These are phyloP conservation scores for Phaffia rhodozyma DNA, from an alignment of 1,284 basidiomycete genomes.

Conservation along the genomic window DNA sequence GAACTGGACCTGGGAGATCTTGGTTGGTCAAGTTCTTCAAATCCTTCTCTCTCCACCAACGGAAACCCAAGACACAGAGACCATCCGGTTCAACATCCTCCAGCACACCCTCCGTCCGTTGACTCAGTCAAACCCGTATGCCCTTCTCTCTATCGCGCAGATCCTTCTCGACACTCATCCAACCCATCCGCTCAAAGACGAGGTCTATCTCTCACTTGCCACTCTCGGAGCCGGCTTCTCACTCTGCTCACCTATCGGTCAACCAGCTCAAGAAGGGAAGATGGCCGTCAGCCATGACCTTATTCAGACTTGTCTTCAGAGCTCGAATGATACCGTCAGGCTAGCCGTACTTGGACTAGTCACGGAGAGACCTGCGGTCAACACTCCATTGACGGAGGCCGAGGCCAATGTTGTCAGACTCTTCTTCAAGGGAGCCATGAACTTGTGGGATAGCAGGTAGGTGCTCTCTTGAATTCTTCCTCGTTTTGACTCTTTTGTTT, in stretches of 20 bases:
- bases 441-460: slow-evolving; percentile 12
- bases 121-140: not conserved
- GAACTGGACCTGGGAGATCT: not conserved
- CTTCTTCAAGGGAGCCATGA: slow-evolving; percentile 5
- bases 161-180: not conserved
- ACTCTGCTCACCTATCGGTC: slow-evolving; percentile 3
- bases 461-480: not conserved
- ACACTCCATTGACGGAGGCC: not conserved
- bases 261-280: not conserved
- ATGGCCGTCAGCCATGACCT: not conserved
- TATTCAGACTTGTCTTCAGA: not conserved
- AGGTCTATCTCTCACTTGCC: slow-evolving; percentile 7
- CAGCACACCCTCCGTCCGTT: slow-evolving; percentile 1
- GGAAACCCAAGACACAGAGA: not conserved
- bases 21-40: not conserved
- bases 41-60: not conserved
- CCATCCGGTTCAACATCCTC: slow-evolving; percentile 1
- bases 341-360: slow-evolving; percentile 8
- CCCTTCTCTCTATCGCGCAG: not conserved
- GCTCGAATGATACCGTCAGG: slow-evolving; percentile 4
- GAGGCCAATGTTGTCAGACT: slow-evolving; percentile 1
- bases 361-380: slow-evolving; percentile 7
- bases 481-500: not conserved
- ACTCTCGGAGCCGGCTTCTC: slow-evolving; percentile 8
- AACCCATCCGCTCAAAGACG: not conserved